A percentile compares a stretch with the other conserved stretches of the same genome.
phyloP scores from a whole-genome alignment of 2,329 filamentous ascomycete species.

The Penicillium sp. region DNA sequence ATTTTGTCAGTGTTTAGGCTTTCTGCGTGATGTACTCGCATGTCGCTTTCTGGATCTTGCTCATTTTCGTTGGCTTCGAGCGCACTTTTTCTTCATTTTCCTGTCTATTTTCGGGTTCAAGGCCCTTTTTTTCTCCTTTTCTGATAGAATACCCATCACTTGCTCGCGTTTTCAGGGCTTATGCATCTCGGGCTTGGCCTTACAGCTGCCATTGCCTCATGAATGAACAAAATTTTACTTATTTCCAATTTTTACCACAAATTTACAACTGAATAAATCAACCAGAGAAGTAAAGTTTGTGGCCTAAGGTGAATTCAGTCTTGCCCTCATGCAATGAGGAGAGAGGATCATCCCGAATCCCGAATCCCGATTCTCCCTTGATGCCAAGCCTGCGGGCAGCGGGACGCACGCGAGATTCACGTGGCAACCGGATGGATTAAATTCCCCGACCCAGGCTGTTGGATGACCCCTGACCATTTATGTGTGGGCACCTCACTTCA shows the following conservation, averaged over 20 bases:
- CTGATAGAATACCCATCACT: slow-evolving; percentile 10
- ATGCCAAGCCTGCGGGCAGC: not conserved
- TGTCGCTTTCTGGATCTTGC: slow-evolving; percentile 3
- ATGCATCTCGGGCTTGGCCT: slow-evolving; percentile 10
- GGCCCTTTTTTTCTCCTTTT: not conserved
- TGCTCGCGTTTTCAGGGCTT: slow-evolving; percentile 1
- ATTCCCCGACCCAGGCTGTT: too few relatives aligned
- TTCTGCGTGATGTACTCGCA: slow-evolving; percentile 16
- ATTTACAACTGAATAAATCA: too few relatives aligned
- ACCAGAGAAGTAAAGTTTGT: too few relatives aligned
- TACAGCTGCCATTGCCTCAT: slow-evolving; percentile 2
- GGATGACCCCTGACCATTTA: too few relatives aligned
- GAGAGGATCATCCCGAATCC: too few relatives aligned
- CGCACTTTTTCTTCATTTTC: slow-evolving; percentile 11
- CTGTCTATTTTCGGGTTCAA: slow-evolving; percentile 5
- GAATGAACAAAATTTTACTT: slow-evolving; percentile 5
- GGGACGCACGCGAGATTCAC: not conserved
- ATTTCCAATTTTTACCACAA: not conserved
- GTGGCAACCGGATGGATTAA: slow-evolving; percentile 1
- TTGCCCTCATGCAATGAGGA: not conserved
- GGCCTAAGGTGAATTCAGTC: too few relatives aligned
- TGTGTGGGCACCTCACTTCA: too few relatives aligned
- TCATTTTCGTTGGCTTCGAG: slow-evolving; percentile 16
- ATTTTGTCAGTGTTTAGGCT: slow-evolving; percentile 16
- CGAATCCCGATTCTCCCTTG: too few relatives aligned